A percentile compares a stretch with the other conserved stretches of the same genome.
phyloP scores from a whole-genome alignment of 768 basidiomycete species.

The Macrolepiota fuliginosa region DNA sequence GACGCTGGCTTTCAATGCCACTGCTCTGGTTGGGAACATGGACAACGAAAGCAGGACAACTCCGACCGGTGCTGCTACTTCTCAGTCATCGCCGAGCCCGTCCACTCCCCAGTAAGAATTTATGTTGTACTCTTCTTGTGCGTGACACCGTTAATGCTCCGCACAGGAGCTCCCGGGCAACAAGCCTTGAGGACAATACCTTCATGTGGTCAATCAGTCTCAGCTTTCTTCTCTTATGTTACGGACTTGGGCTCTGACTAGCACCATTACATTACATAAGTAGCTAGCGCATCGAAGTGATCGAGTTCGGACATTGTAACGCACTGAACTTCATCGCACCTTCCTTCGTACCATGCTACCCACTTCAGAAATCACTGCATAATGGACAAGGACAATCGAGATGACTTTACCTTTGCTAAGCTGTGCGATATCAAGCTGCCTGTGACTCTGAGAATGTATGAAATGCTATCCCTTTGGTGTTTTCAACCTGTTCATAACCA shows the following conservation, averaged over 20 bases:
- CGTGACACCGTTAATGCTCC: too few species aligned
- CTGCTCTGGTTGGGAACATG: constrained; percentile 56
- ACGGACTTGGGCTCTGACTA: background rate
- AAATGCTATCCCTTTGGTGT: background rate
- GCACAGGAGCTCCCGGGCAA: background rate
- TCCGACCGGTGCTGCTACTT: background rate
- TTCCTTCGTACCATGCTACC: background rate
- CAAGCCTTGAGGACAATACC: too few species aligned
- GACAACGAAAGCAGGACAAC: background rate
- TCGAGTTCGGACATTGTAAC: background rate
- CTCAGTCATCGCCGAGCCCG: background rate
- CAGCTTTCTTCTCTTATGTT: background rate
- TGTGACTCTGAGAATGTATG: constrained; percentile 82
- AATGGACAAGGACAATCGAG: constrained; percentile 62
- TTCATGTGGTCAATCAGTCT: background rate
- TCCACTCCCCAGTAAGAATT: background rate
- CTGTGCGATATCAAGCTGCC: constrained; percentile 86
- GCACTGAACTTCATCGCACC: background rate
- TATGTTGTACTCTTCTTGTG: background rate
- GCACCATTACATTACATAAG: background rate
- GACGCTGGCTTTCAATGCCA: constrained; percentile 61
- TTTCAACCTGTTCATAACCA: background rate
- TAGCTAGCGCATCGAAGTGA: background rate
- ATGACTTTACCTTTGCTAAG: constrained; percentile 92
- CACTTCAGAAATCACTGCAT: background rate